Evolutionary conservation across 2,329 filamentous ascomycete species (phyloP).

Genomic region (Fusarium sp.): DNA sequence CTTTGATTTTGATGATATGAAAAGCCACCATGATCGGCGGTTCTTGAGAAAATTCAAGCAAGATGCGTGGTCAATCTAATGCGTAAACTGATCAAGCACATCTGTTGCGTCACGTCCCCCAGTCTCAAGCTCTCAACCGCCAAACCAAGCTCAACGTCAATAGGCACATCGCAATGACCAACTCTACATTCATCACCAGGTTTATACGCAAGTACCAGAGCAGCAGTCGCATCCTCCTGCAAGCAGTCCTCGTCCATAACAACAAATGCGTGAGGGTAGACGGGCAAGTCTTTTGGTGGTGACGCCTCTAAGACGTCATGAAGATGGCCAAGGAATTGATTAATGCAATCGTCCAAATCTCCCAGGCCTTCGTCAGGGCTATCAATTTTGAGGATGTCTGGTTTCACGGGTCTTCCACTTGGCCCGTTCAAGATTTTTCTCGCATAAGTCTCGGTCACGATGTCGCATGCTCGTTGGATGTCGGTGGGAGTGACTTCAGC

Average conservation of each 20-base stretch:
- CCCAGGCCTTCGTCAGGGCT: accelerated
- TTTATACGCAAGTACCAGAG: not conserved
- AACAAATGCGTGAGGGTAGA: not conserved
- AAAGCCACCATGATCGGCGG: no score
- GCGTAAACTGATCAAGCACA: not conserved
- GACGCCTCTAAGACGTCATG: not conserved
- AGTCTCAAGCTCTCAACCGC: not conserved
- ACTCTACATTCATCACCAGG: not conserved
- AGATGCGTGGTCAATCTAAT: not conserved
- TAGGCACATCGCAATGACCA: accelerated
- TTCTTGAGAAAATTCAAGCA: no score
- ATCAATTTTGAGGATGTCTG: not conserved
- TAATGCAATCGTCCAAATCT: accelerated
- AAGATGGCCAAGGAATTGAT: not conserved
- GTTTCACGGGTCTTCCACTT: not conserved
- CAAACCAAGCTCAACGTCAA: not conserved
- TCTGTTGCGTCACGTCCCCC: not conserved
- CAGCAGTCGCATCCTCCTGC: accelerated
- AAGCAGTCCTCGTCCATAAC: not conserved
- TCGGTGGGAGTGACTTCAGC: no score
- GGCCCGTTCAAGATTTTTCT: not conserved
- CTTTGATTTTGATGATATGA: no score
- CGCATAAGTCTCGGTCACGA: not conserved
- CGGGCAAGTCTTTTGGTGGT: not conserved
- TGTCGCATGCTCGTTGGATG: not conserved